A percentile compares a stretch with the other conserved stretches of the same genome.
These are phyloP conservation scores for Crataegus laevigata DNA, from an alignment of 306 rosid species.

Conservation along the genomic window DNA sequence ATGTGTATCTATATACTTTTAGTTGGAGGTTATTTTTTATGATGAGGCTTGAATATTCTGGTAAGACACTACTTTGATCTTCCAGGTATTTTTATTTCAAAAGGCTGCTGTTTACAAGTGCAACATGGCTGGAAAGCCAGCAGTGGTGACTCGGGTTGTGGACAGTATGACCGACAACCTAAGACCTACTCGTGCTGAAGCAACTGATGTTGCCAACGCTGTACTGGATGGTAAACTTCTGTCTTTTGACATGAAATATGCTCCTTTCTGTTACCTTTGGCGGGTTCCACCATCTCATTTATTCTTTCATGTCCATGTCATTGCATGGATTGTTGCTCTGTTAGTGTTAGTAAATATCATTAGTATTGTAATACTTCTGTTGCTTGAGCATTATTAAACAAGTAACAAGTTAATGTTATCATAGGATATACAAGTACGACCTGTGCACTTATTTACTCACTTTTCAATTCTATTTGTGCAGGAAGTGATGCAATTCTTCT, in stretches of 20 bases:
- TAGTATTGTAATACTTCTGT: not conserved
- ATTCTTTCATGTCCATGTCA: not conserved
- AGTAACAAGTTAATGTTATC: not conserved
- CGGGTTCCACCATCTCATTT: not conserved
- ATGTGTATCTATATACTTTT: not conserved
- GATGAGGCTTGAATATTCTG: not conserved
- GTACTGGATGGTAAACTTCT: constrained; percentile 59
- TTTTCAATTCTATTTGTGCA: constrained; percentile 15
- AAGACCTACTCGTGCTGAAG: constrained; percentile 99
- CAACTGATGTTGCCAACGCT: constrained; percentile 97
- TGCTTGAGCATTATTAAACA: not conserved
- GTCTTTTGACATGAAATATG: constrained; percentile 2
- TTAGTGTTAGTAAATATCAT: not conserved
- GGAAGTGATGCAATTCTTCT: constrained; percentile 95
- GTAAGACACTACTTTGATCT: not conserved
- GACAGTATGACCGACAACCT: constrained; percentile 93
- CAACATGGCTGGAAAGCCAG: constrained; percentile 98
- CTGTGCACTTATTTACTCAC: not conserved
- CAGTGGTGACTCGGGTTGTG: constrained; percentile 92
- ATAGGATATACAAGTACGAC: not conserved
- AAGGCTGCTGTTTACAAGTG: constrained; percentile 86
- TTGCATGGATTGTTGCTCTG: not conserved
- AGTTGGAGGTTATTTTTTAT: not conserved
- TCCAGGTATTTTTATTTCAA: constrained; percentile 86
- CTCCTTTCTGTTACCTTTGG: not conserved